Conservation (phyloP, 2,329 filamentous ascomycete genomes). For the Lachnellula hyalina region DNA sequence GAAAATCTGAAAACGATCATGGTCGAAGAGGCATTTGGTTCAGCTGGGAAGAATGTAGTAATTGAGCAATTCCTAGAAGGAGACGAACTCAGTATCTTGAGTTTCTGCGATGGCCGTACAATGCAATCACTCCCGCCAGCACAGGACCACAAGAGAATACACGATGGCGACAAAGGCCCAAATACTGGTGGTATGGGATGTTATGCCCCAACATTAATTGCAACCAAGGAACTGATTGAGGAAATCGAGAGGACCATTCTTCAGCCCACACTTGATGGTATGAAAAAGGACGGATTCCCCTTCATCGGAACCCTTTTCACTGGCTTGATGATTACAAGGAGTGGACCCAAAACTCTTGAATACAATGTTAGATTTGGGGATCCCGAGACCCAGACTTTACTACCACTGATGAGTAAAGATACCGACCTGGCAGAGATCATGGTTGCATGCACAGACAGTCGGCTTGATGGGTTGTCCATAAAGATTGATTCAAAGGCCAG, state of each 20-base stretch:
- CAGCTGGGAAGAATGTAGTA: conserved; percentile 84
- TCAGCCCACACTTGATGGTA: conserved; percentile 83
- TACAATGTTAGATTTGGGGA: conserved; percentile 94
- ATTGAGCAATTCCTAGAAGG: conserved; percentile 92
- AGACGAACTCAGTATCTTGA: conserved; percentile 86
- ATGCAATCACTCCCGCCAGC: conserved; percentile 81
- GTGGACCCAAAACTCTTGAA: conserved; percentile 77
- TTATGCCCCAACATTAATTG: conserved; percentile 84
- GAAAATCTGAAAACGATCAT: conserved; percentile 83
- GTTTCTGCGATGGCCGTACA: conserved; percentile 84
- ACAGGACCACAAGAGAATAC: conserved; percentile 94
- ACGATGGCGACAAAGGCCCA: conserved; percentile 81
- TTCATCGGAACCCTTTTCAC: conserved; percentile 77
- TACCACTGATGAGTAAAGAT: conserved; percentile 70
- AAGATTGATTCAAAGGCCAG: conserved; percentile 67
- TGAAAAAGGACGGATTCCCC: conserved; percentile 72
- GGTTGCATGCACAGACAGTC: conserved; percentile 74
- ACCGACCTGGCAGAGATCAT: conserved; percentile 86
- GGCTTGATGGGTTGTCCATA: conserved; percentile 64
- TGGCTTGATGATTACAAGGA: conserved; percentile 85
- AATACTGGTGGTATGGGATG: conserved; percentile 99
- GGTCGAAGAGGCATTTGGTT: conserved; percentile 79
- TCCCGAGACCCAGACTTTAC: conserved; percentile 82
- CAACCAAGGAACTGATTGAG: conserved; percentile 66
- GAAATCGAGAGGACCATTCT: conserved; percentile 76